These are phyloP conservation scores for Fusarium pininemorale DNA, from an alignment of 2,329 filamentous ascomycete genomes.

Conservation along the genomic window DNA sequence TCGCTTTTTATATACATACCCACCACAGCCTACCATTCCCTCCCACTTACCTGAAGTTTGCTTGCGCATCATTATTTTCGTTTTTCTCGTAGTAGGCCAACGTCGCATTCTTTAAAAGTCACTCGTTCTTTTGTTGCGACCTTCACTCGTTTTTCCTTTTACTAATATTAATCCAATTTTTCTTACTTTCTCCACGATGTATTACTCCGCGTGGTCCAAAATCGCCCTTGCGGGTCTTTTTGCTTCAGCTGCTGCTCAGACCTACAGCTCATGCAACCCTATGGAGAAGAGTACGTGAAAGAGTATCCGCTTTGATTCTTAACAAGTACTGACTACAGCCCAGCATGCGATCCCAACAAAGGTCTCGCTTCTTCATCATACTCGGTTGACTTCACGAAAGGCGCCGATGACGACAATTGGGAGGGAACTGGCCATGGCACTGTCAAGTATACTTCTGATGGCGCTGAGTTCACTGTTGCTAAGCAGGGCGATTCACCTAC, in stretches of 20 bases:
- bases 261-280: slow-evolving; percentile 33
- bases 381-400: slow-evolving; percentile 32
- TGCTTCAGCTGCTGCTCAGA: slow-evolving; percentile 26
- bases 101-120: slow-evolving; percentile 15
- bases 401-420: slow-evolving; percentile 36
- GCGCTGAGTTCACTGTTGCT: slow-evolving; percentile 62
- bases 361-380: slow-evolving; percentile 31
- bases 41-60: slow-evolving; percentile 22
- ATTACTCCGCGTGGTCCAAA: not conserved
- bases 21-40: not conserved
- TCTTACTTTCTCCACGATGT: slow-evolving; percentile 1
- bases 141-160: not conserved
- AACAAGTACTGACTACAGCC: not conserved
- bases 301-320: not conserved
- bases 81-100: not conserved
- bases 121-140: slow-evolving; percentile 2
- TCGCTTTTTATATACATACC: slow-evolving; percentile 22
- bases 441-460: slow-evolving; percentile 27
- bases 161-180: not conserved
- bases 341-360: slow-evolving; percentile 11
- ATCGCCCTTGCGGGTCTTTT: slow-evolving; percentile 21
- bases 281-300: slow-evolving; percentile 27
- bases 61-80: slow-evolving; percentile 4
- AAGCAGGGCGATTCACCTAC: slow-evolving; percentile 65
- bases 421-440: slow-evolving; percentile 26